Base-by-base conservation (phyloP, 495 filamentous ascomycete species). In the Tuber melanosporum region DNA sequence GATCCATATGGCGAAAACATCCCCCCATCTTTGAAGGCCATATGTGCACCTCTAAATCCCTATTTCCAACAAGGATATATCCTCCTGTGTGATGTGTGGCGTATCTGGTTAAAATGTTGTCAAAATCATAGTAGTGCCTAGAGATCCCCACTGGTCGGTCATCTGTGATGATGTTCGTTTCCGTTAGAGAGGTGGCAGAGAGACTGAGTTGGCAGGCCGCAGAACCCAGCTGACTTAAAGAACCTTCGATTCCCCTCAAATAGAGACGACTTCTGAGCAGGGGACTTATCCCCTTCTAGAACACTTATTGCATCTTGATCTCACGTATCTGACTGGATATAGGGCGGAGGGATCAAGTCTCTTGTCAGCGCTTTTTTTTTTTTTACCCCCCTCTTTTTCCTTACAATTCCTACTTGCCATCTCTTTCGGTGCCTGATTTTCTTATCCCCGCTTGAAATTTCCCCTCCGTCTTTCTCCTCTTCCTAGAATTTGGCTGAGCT, bases 201-300 rank as follows among this genome's bases (percentile, higher is more conserved):
- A 57, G 47, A 76, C 78, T 76, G 78, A 80, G 78, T 74, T 80
- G 78, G 78, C 78, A 80, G 71, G 77, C 62, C 62, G 76, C 77
- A 80, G 71, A 80, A 74, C 71, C 62, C 78, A 80, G 77, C 78
- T 80, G 78, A 80, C 78, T 80, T 73, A 79, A 80, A 80, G 66
- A 80, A 71, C 73, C 77, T 76, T 73, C 73, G 71, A 80, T 74
- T 80, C 78, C 78, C 78, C 71, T 72, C 72, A 80, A 79, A 80
- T 80, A 80, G 36, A 9, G 57, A 66, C 26, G 57, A 71, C 62
- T n/a, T 49, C 42, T 76, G 47, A 32, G 45, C 46, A 71, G 66
- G 36, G 70, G 73, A 43, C 71, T 79, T 70, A 41, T 57, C 71
- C 14, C 47, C 71, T 39, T 73, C 39, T 73, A 46, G 77, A 75